phyloP scores from a whole-genome alignment of 352 stramenopile species.

The Phytopythium aichiense region DNA sequence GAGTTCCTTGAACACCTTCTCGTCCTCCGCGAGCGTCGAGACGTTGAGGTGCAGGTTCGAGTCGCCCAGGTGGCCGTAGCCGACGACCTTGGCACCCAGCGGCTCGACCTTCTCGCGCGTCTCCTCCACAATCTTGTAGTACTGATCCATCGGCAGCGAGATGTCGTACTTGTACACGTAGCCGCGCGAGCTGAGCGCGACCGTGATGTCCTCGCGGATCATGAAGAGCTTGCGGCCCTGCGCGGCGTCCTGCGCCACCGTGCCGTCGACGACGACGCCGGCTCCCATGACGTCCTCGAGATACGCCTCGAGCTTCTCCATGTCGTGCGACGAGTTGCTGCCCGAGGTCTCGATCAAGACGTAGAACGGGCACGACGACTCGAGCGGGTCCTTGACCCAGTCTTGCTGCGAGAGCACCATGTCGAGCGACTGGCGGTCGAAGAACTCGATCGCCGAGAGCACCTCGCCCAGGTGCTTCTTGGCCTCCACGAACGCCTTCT shows the following conservation, averaged over 20 bases:
- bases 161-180: slow-evolving; percentile 99
- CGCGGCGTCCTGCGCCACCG: slow-evolving; percentile 89
- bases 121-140: slow-evolving; percentile 89
- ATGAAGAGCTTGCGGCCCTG: slow-evolving; percentile 92
- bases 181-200: slow-evolving; percentile 79
- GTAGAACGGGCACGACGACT: slow-evolving; percentile 79
- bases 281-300: slow-evolving; percentile 71
- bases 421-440: slow-evolving; percentile 89
- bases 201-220: slow-evolving; percentile 93
- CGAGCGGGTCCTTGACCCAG: slow-evolving; percentile 65
- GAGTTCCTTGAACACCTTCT: slow-evolving; percentile 54
- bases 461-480: slow-evolving; percentile 91
- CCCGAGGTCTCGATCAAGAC: slow-evolving; percentile 97
- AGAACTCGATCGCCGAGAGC: slow-evolving; percentile 95
- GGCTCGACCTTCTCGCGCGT: slow-evolving; percentile 48
- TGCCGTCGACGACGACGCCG: slow-evolving; percentile 86
- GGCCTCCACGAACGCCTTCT: slow-evolving; percentile 76
- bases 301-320: slow-evolving; percentile 88
- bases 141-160: slow-evolving; percentile 89
- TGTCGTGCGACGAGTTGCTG: slow-evolving; percentile 89
- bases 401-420: slow-evolving; percentile 78
- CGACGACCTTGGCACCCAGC: slow-evolving; percentile 60
- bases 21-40: slow-evolving; percentile 64
- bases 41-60: slow-evolving; percentile 98
- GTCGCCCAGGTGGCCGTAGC: slow-evolving; percentile 95